Evolutionary conservation across 352 stramenopile genomes (phyloP), one percentile per base, ranked within the genome.

Genomic region (Globisporangium sylvaticum): DNA sequence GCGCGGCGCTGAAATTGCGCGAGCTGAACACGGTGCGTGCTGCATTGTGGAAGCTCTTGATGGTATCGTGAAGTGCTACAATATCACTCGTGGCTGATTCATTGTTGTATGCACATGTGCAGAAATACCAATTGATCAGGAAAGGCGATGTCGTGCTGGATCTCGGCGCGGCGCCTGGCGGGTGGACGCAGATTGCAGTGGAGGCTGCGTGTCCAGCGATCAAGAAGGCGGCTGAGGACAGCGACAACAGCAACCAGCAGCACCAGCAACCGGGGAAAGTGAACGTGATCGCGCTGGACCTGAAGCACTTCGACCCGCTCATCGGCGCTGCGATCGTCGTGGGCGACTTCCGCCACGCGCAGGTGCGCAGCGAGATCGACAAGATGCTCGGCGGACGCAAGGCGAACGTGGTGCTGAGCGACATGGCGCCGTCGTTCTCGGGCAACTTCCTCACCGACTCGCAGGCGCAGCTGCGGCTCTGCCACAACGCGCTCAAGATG

Each of bases 391-490:
- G 52, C 27, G 74, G 74, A 3, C 77, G 81, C 42, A 71, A 80
- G 31, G 89, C 68, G 9, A 83, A 93, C 69, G 87, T 95, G 25
- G 84, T 96, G 58, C 78, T 96, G 27, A 96, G 89, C 65, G 89
- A 96, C 78, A 96, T 96, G 89, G 89, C 89, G 54, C 87, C 89
- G 48, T 85, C 83, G 46, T 95, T 95, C 73, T 87, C 83, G 4
- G 89, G 89, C 53, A 88, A 83, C 53, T 86, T 87, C 63, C 75
- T 92, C 53, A 78, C 76, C 4, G 89, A 96, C 75, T 85, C 84
- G 50, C 81, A 95, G 58, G 74, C 83, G 29, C 88, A 95, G 66
- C 66, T 96, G 48, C 75, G 89, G n/a, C 77, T 96, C 25, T 95
- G 87, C 66, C 77, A 93, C 65, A 95, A 95, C 59, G 89, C 89